These are phyloP conservation scores for Theileria parva DNA, from an alignment of 169 alveolate species.

Conservation along the genomic window DNA sequence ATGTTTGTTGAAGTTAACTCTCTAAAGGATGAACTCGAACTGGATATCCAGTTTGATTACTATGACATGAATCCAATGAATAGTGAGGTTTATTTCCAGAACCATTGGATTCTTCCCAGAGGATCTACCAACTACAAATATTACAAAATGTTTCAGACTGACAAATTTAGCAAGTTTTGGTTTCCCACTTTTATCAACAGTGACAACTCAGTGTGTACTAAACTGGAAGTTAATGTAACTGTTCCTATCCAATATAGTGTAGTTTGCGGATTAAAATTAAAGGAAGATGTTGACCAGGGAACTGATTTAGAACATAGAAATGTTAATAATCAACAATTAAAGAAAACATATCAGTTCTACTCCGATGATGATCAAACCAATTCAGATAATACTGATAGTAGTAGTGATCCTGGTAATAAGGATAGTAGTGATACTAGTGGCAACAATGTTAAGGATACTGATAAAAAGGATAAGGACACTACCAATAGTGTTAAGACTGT, in stretches of 20 bases:
- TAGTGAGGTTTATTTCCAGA: constrained; percentile 41
- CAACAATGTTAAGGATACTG: neutral
- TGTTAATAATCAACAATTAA: neutral
- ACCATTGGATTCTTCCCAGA: constrained; percentile 63
- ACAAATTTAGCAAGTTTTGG: constrained; percentile 35
- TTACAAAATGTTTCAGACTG: constrained; percentile 26
- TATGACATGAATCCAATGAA: constrained; percentile 25
- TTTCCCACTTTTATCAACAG: constrained; percentile 39
- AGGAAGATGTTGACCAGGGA: constrained; percentile 4
- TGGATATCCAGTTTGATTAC: constrained; percentile 54
- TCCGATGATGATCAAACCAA: constrained; percentile 5
- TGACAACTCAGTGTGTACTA: neutral
- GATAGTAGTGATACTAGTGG: neutral
- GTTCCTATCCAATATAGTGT: constrained; percentile 50
- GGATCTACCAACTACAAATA: constrained; percentile 54
- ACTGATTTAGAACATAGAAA: neutral
- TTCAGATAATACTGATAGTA: neutral
- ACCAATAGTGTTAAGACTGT: neutral
- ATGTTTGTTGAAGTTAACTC: constrained; percentile 42
- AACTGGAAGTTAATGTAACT: constrained; percentile 41
- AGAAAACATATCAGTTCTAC: constrained; percentile 11
- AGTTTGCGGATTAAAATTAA: constrained; percentile 47
- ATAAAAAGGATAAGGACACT: neutral
- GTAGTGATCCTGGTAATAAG: neutral
- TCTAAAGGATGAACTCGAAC: constrained; percentile 1